Evolutionary conservation across 345 rosid genomes (phyloP).

Genomic region (Hypericum perforatum): DNA sequence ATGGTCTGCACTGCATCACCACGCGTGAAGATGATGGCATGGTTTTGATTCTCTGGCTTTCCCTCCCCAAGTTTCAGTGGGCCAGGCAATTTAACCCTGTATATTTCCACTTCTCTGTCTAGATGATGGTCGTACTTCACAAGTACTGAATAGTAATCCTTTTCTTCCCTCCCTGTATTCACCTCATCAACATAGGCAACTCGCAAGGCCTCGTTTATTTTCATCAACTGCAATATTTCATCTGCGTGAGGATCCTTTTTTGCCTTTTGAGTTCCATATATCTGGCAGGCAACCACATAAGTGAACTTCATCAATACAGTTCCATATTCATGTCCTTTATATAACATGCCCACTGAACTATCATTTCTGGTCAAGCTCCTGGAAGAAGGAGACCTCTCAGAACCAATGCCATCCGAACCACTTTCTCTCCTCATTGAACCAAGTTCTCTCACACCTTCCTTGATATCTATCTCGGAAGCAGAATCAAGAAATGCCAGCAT

Average conservation of each 20-base stretch:
- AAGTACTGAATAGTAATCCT: conserved; percentile 82
- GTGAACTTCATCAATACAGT: conserved; percentile 92
- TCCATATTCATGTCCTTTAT: conserved; percentile 80
- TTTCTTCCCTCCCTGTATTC: conserved; percentile 45
- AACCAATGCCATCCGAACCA: conserved; percentile 24
- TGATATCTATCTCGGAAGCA: conserved; percentile 90
- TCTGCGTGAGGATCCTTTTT: conserved; percentile 85
- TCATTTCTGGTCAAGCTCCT: conserved; percentile 51
- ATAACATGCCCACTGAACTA: conserved; percentile 49
- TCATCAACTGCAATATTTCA: conserved; percentile 74
- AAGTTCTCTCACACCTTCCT: conserved; percentile 67
- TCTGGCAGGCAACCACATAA: conserved; percentile 92
- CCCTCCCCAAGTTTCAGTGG: conserved; percentile 97
- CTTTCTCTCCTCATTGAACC: conserved; percentile 55
- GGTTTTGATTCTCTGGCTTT: conserved; percentile 97
- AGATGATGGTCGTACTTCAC: conserved; percentile 78
- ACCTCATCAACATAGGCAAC: conserved; percentile 95
- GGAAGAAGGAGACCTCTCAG: conserved; percentile 39
- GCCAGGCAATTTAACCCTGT: conserved; percentile 89
- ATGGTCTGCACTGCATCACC: conserved; percentile 99
- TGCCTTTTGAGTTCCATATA: conserved; percentile 86
- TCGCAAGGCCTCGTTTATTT: conserved; percentile 82
- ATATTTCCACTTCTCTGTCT: conserved; percentile 79
- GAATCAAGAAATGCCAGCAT: conserved; percentile 95
- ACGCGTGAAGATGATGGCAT: conserved; percentile 87